A percentile compares a stretch with the other conserved stretches of the same genome.
phyloP scores from a whole-genome alignment of 345 rosid species.

The Brassica cretica region DNA sequence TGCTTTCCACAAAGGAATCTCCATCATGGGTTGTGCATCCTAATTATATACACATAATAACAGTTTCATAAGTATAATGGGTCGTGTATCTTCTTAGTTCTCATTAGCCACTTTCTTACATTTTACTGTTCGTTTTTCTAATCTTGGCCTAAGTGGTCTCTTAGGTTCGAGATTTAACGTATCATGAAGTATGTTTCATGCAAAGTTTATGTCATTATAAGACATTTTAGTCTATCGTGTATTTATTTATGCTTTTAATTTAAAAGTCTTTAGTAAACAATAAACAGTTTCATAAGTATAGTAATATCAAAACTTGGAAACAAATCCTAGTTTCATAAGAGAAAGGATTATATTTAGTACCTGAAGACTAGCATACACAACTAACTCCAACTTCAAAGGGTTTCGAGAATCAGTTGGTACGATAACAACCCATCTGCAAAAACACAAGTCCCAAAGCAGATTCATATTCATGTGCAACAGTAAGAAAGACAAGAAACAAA shows the following conservation, averaged over 20 bases:
- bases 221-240: not conserved
- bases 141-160: not conserved
- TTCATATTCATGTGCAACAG: not conserved
- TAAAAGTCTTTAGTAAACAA: not conserved
- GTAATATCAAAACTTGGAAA: not conserved
- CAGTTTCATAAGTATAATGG: constrained; percentile 1
- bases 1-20: constrained; percentile 84
- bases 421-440: constrained; percentile 83
- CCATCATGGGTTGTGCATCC: constrained; percentile 80
- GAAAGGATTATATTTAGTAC: constrained; percentile 39
- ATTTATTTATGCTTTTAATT: not conserved
- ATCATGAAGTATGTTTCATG: not conserved
- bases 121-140: not conserved
- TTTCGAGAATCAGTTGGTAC: constrained; percentile 77
- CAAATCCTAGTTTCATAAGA: not conserved
- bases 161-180: not conserved
- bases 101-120: not conserved
- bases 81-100: not conserved
- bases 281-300: not conserved
- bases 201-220: not conserved
- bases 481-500: not conserved
- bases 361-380: constrained; percentile 70
- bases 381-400: constrained; percentile 83
- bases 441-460: constrained; percentile 1
- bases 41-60: constrained; percentile 39